phyloP scores from a whole-genome alignment of 441 rosid genomes.

The Cnidoscolus chayamansa region DNA sequence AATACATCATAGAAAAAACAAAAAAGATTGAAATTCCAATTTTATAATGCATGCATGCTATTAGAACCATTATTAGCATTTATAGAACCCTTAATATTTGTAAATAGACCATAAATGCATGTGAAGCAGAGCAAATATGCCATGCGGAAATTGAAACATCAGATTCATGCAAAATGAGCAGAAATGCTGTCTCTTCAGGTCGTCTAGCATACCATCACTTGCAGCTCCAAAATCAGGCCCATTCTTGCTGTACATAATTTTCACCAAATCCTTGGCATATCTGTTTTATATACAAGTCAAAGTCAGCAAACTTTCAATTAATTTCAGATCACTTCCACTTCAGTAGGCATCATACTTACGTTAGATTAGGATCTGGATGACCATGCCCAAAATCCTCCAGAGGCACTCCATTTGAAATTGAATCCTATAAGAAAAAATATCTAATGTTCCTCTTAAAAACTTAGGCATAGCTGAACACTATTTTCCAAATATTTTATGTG shows the following conservation, averaged over 20 bases:
- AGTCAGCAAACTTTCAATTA: conserved; percentile 18
- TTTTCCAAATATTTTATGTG: conserved; percentile 20
- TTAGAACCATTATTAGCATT: background rate
- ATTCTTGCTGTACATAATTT: conserved; percentile 65
- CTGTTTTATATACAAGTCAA: conserved; percentile 41
- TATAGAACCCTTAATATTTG: background rate
- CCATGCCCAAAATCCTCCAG: conserved; percentile 96
- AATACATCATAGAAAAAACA: background rate
- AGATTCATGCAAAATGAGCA: background rate
- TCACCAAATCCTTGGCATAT: conserved; percentile 89
- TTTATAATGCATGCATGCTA: background rate
- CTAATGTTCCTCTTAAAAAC: conserved; percentile 28
- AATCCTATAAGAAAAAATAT: conserved; percentile 48
- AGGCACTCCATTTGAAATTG: conserved; percentile 83
- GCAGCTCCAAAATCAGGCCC: conserved; percentile 97
- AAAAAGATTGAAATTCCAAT: background rate
- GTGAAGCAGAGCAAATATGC: conserved; percentile 7
- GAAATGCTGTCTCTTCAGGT: background rate
- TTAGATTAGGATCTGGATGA: conserved; percentile 97
- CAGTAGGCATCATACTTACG: conserved; percentile 39
- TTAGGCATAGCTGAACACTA: conserved; percentile 16
- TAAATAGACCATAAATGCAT: background rate
- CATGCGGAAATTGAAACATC: conserved; percentile 1
- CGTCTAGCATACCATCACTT: conserved; percentile 71
- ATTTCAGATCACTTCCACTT: conserved; percentile 13